Evolutionary conservation across 805 yeast genomes (phyloP).

Genomic region (Yarrowia keelungensis): DNA sequence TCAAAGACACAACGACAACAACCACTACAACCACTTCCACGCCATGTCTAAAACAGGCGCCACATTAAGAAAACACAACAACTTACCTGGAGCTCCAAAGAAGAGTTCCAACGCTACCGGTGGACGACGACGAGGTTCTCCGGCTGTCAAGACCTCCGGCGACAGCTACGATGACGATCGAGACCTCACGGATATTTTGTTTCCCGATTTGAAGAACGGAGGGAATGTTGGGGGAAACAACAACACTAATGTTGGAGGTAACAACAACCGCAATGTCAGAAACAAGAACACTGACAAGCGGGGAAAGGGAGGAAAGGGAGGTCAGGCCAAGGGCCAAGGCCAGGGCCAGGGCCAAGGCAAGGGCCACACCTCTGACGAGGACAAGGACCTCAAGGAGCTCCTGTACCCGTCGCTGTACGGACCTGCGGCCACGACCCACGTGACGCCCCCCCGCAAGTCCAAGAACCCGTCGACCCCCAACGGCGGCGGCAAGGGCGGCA

Average conservation of each 20-base stretch:
- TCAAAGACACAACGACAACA: background rate
- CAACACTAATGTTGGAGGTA: background rate
- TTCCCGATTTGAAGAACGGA: conserved; percentile 13
- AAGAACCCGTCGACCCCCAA: background rate
- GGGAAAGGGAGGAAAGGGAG: background rate
- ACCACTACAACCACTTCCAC: background rate
- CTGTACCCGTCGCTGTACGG: conserved; percentile 46
- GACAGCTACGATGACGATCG: conserved; percentile 21
- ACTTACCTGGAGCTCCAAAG: conserved; percentile 25
- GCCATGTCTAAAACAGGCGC: conserved; percentile 28
- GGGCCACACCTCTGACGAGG: conserved; percentile 3
- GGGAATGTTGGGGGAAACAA: background rate
- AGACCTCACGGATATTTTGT: conserved; percentile 26
- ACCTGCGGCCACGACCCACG: conserved; percentile 21
- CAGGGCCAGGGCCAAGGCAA: conserved; percentile 6
- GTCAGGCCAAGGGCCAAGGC: background rate
- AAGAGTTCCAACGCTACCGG: background rate
- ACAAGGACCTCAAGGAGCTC: conserved; percentile 43
- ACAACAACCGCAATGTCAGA: conserved; percentile 15
- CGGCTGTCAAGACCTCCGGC: background rate
- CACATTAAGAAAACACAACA: conserved; percentile 23
- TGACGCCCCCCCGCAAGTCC: conserved; percentile 18
- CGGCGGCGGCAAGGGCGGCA: background rate
- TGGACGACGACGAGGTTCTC: conserved; percentile 15
- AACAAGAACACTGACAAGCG: conserved; percentile 19